A percentile compares a stretch with the other conserved stretches of the same genome.
Conservation (phyloP, 306 rosid species). For the Trifolium subterraneum region DNA sequence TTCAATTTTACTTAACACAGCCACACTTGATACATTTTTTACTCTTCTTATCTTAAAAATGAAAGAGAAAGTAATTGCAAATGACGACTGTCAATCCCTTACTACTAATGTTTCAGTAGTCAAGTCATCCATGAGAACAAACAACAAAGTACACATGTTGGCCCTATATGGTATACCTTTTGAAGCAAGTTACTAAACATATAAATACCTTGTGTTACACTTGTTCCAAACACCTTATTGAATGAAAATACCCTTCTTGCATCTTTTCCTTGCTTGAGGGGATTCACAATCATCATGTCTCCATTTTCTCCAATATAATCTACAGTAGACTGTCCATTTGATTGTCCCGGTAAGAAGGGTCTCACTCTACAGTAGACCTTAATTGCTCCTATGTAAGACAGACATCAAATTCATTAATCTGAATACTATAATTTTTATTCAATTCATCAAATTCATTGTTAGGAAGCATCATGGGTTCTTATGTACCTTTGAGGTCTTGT, state of each 20-base stretch:
- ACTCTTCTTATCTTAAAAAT: too few species aligned
- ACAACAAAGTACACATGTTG: background rate
- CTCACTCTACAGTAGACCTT: constrained; percentile 96
- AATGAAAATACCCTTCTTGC: constrained; percentile 90
- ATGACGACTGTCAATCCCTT: constrained; percentile 21
- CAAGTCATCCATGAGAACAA: too few species aligned
- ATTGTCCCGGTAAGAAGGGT: constrained; percentile 83
- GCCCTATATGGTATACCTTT: background rate
- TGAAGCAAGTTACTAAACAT: constrained; percentile 22
- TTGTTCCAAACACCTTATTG: constrained; percentile 86
- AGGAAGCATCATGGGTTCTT: constrained; percentile 23
- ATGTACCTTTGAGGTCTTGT: constrained; percentile 94
- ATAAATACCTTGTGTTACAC: constrained; percentile 85
- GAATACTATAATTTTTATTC: background rate
- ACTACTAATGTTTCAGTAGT: background rate
- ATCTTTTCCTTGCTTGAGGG: constrained; percentile 86
- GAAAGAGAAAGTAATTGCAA: background rate
- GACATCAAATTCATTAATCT: constrained; percentile 24
- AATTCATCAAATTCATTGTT: constrained; percentile 21
- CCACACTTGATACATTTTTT: too few species aligned
- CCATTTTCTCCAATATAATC: constrained; percentile 98
- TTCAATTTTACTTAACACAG: too few species aligned
- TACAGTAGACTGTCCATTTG: constrained; percentile 71
- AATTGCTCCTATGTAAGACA: constrained; percentile 68
- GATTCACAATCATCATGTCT: constrained; percentile 89